Evolutionary conservation across 306 rosid genomes (phyloP).

Genomic region (Herpetospermum pedunculosum): DNA sequence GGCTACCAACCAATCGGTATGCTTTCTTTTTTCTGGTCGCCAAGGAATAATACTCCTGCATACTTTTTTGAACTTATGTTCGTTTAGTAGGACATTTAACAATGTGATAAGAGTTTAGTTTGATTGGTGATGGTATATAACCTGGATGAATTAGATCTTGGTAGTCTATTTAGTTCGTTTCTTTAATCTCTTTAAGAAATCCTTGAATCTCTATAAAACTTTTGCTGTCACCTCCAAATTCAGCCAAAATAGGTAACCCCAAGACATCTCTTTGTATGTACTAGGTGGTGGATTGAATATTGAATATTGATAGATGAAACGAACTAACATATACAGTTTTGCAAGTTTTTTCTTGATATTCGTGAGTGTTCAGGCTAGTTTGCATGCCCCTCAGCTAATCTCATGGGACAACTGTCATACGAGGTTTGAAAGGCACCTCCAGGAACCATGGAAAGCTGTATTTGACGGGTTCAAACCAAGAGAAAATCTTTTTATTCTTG

Average conservation of each 20-base stretch:
- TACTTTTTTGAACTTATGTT: background rate
- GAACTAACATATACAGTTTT: too few species aligned
- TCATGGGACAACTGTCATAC: too few species aligned
- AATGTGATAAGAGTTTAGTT: background rate
- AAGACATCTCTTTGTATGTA: background rate
- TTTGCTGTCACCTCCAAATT: background rate
- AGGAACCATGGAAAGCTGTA: too few species aligned
- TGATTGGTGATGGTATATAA: background rate
- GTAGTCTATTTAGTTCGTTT: background rate
- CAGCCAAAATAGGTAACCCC: background rate
- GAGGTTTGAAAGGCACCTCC: too few species aligned
- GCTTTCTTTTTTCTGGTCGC: slow-evolving; percentile 1
- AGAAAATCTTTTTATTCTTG: too few species aligned
- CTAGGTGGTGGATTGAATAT: background rate
- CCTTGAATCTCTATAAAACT: background rate
- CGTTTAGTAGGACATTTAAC: background rate
- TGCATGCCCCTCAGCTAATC: too few species aligned
- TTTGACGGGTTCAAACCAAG: too few species aligned
- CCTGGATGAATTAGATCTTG: background rate
- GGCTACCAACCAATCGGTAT: slow-evolving; percentile 95
- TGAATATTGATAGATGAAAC: too few species aligned
- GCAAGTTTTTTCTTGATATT: too few species aligned
- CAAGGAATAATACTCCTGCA: background rate
- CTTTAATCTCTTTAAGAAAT: background rate
- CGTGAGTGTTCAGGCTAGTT: too few species aligned